Conservation (phyloP, 768 basidiomycete species). For the Tulasnella sp. region DNA sequence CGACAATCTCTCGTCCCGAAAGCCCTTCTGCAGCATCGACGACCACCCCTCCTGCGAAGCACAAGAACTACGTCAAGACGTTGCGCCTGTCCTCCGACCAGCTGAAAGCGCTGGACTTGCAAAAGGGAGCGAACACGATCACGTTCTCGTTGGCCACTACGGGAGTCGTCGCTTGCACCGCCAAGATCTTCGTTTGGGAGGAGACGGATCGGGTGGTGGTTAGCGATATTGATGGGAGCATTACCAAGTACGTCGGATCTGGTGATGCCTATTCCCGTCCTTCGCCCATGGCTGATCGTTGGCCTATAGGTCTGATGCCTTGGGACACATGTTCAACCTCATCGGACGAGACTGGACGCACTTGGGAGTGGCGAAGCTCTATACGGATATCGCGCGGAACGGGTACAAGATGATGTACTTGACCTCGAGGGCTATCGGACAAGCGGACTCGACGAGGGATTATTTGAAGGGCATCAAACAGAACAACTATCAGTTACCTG, state of each 20-base stretch:
- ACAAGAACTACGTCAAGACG: conserved; percentile 84
- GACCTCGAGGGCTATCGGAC: conserved; percentile 95
- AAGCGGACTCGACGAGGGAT: conserved; percentile 94
- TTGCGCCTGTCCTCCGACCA: conserved; percentile 93
- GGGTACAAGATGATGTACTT: conserved; percentile 99
- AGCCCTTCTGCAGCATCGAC: neutral
- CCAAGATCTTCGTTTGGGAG: conserved; percentile 95
- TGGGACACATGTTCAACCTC: conserved; percentile 82
- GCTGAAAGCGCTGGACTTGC: conserved; percentile 86
- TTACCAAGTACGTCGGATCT: conserved; percentile 82
- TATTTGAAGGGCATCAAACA: conserved; percentile 95
- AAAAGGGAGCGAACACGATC: conserved; percentile 85
- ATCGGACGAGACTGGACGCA: conserved; percentile 99
- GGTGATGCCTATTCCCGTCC: too few relatives aligned
- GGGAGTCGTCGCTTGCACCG: conserved; percentile 57
- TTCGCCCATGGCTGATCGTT: neutral
- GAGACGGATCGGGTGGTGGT: conserved; percentile 87
- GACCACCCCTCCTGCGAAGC: conserved; percentile 13
- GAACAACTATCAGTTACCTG: conserved; percentile 90
- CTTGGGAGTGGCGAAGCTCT: conserved; percentile 93
- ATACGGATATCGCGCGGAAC: conserved; percentile 92
- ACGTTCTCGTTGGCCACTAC: conserved; percentile 90
- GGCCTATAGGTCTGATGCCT: conserved; percentile 79
- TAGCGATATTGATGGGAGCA: conserved; percentile 98
- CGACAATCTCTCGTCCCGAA: neutral